Conservation (phyloP, 495 filamentous ascomycete species). For the Xylaria curta region DNA sequence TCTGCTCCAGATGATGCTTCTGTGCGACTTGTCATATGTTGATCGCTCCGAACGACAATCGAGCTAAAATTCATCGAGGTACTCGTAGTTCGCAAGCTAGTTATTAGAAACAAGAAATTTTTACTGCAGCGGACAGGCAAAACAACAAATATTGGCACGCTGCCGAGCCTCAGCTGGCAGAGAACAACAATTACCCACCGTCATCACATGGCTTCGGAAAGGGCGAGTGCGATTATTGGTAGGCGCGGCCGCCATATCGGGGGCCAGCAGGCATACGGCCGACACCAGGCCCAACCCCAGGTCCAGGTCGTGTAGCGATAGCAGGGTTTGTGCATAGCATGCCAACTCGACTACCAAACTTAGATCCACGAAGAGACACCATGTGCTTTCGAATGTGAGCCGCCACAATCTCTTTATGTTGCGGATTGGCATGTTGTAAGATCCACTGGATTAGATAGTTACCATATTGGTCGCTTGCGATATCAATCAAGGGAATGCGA, state of each 20-base stretch:
- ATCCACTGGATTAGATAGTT: conserved; percentile 99
- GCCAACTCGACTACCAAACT: conserved; percentile 96
- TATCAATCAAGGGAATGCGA: conserved; percentile 96
- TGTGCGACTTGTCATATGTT: conserved; percentile 43
- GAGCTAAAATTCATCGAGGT: conserved; percentile 39
- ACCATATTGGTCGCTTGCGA: conserved; percentile 97
- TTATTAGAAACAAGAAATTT: conserved; percentile 43
- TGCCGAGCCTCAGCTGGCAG: conserved; percentile 18
- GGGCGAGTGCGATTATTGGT: conserved; percentile 50
- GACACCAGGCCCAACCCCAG: conserved; percentile 69
- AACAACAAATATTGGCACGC: conserved; percentile 28
- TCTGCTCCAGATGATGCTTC: conserved; percentile 61
- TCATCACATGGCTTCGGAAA: neutral
- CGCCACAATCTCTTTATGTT: conserved; percentile 91
- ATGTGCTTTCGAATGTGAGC: conserved; percentile 97
- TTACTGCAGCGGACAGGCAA: conserved; percentile 38
- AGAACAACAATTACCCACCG: conserved; percentile 27
- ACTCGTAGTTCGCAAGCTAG: conserved; percentile 40
- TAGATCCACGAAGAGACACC: conserved; percentile 97
- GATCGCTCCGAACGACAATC: conserved; percentile 38
- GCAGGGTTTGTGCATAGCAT: conserved; percentile 98
- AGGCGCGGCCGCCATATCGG: conserved; percentile 55
- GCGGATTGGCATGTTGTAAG: conserved; percentile 80
- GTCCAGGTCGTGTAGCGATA: conserved; percentile 81
- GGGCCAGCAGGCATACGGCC: conserved; percentile 61